These are phyloP conservation scores for Psilocybe subaeruginosa DNA, from an alignment of 768 basidiomycete species.

Conservation along the genomic window DNA sequence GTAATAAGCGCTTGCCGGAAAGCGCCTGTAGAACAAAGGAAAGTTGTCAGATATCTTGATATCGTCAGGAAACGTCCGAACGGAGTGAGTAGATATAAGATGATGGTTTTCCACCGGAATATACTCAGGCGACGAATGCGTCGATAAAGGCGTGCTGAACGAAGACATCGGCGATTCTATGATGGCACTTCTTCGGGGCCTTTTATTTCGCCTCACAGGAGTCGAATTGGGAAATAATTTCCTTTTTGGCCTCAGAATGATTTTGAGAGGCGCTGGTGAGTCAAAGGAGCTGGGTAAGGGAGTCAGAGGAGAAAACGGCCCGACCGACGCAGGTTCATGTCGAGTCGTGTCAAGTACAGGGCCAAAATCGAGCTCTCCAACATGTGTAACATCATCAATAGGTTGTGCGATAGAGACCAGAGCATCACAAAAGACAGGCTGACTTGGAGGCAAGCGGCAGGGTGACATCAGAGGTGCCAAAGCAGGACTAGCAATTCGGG, in stretches of 20 bases:
- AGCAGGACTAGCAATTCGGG: background rate
- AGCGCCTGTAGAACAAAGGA: conserved; percentile 70
- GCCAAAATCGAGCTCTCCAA: background rate
- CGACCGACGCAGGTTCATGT: conserved; percentile 6
- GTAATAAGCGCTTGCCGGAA: conserved; percentile 64
- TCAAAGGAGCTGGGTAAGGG: conserved; percentile 22
- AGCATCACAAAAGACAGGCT: background rate
- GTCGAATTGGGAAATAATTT: conserved; percentile 8
- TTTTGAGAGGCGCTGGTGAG: conserved; percentile 16
- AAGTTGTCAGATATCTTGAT: conserved; percentile 53
- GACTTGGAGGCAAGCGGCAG: conserved; percentile 14
- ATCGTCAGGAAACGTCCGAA: conserved; percentile 53
- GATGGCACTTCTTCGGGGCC: conserved; percentile 19
- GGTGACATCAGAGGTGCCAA: conserved; percentile 19
- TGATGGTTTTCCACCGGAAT: background rate
- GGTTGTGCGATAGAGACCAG: background rate
- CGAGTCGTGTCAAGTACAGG: background rate
- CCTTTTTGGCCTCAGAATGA: conserved; percentile 23
- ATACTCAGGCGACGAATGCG: background rate
- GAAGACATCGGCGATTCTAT: conserved; percentile 16
- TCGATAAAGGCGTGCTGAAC: background rate
- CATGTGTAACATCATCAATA: background rate
- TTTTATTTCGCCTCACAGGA: conserved; percentile 22
- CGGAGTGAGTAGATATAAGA: conserved; percentile 26
- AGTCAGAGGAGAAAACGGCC: conserved; percentile 30